Conservation (phyloP, 495 filamentous ascomycete species). For the Penicillium parvum region DNA sequence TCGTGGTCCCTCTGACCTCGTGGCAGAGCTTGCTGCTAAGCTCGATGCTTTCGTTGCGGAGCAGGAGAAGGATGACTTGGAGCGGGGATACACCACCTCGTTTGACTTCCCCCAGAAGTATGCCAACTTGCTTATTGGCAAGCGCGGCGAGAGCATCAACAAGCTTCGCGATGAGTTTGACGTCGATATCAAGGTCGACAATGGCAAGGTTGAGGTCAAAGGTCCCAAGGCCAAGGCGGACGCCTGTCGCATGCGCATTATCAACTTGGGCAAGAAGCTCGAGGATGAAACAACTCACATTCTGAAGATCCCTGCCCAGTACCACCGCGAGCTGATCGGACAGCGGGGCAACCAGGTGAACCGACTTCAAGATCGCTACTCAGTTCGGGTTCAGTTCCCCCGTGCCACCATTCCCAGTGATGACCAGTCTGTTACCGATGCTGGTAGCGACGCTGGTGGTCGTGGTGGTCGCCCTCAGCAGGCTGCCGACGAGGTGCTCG, state of each 20-base stretch:
- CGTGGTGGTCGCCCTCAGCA: slow-evolving; percentile 64
- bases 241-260: slow-evolving; percentile 71
- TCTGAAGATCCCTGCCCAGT: slow-evolving; percentile 83
- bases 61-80: slow-evolving; percentile 81
- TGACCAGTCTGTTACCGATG: slow-evolving; percentile 64
- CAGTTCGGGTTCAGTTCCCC: slow-evolving; percentile 92
- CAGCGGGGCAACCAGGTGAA: slow-evolving; percentile 62
- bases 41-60: slow-evolving; percentile 72
- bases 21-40: slow-evolving; percentile 65
- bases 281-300: slow-evolving; percentile 83
- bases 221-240: slow-evolving; percentile 78
- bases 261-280: slow-evolving; percentile 67
- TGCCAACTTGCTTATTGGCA: slow-evolving; percentile 89
- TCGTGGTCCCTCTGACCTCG: slow-evolving; percentile 67
- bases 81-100: slow-evolving; percentile 74
- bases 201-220: slow-evolving; percentile 66
- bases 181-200: slow-evolving; percentile 87
- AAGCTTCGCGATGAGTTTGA: slow-evolving; percentile 95
- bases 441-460: slow-evolving; percentile 62
- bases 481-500: slow-evolving; percentile 80
- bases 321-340: slow-evolving; percentile 72
- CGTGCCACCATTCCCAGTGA: slow-evolving; percentile 62
- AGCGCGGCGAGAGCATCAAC: slow-evolving; percentile 86
- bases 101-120: slow-evolving; percentile 95
- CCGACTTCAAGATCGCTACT: slow-evolving; percentile 75